Conservation (phyloP, 1,284 basidiomycete species). For the Ustilago shanxiensis region DNA sequence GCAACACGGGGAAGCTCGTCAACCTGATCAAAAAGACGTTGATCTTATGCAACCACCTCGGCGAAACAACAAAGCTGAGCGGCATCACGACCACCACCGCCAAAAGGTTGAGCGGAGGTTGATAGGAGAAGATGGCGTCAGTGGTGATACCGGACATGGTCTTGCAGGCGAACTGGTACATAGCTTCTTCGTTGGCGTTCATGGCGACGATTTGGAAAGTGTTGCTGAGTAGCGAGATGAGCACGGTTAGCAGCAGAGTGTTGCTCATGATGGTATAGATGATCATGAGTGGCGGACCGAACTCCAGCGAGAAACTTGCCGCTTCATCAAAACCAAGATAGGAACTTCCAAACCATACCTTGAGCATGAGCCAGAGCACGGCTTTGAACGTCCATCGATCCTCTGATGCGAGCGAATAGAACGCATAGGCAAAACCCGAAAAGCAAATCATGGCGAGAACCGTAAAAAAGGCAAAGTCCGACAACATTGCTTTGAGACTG, state of each 20-base stretch:
- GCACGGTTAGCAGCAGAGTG: slow-evolving; percentile 80
- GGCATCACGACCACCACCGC: slow-evolving; percentile 55
- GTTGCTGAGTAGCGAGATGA: slow-evolving; percentile 84
- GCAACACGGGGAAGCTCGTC: slow-evolving; percentile 86
- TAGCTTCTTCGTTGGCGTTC: slow-evolving; percentile 90
- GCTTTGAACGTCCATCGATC: slow-evolving; percentile 72
- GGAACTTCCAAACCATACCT: slow-evolving; percentile 75
- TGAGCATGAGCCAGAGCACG: slow-evolving; percentile 91
- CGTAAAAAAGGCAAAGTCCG: slow-evolving; percentile 76
- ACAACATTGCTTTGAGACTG: slow-evolving; percentile 79
- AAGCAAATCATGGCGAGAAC: slow-evolving; percentile 79
- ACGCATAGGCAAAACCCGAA: slow-evolving; percentile 87
- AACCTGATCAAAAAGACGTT: slow-evolving; percentile 74
- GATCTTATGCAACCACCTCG: slow-evolving; percentile 75
- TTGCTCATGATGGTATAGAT: slow-evolving; percentile 73
- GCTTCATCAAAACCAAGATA: slow-evolving; percentile 60
- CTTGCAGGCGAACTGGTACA: slow-evolving; percentile 84
- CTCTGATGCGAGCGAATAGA: slow-evolving; percentile 79
- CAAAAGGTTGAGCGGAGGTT: slow-evolving; percentile 78
- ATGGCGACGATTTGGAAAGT: slow-evolving; percentile 91
- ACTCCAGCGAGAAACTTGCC: slow-evolving; percentile 78
- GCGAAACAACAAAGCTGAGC: slow-evolving; percentile 48
- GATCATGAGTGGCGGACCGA: slow-evolving; percentile 87
- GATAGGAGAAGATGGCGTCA: slow-evolving; percentile 91
- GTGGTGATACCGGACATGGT: slow-evolving; percentile 78